Conservation (phyloP, 1,284 basidiomycete species). For the Sanguinoderma infundibulare region DNA sequence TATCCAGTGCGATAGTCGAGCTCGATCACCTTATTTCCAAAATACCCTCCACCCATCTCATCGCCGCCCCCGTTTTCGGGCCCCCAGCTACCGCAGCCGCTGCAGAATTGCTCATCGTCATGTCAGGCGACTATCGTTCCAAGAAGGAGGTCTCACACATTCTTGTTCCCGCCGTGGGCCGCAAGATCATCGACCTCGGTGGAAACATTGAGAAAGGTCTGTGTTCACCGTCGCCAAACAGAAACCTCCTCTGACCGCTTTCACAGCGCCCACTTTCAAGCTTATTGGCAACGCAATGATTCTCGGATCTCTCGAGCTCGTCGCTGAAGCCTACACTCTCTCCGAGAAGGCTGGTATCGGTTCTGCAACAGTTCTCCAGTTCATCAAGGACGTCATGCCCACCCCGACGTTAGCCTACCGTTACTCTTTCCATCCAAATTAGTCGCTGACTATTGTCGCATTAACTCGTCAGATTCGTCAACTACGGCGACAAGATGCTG, state of each 20-base stretch:
- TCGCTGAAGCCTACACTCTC: constrained; percentile 83
- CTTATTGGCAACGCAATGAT: constrained; percentile 79
- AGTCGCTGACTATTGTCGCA: constrained; percentile 16
- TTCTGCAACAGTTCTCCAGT: constrained; percentile 38
- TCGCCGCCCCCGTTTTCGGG: constrained; percentile 86
- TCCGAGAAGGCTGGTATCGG: constrained; percentile 86
- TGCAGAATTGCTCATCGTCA: constrained; percentile 74
- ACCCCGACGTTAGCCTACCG: constrained; percentile 53
- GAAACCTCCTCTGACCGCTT: not conserved
- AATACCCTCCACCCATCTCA: constrained; percentile 66
- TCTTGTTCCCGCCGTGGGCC: constrained; percentile 78
- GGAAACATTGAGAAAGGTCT: constrained; percentile 79
- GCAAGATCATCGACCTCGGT: constrained; percentile 77
- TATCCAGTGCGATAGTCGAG: constrained; percentile 47
- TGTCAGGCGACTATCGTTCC: constrained; percentile 84
- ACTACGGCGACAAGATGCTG: constrained; percentile 73
- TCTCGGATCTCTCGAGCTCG: constrained; percentile 73
- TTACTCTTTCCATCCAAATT: constrained; percentile 15
- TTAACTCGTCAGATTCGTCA: constrained; percentile 45
- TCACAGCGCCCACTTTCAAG: constrained; percentile 76
- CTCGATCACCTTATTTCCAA: constrained; percentile 73
- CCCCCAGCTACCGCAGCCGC: constrained; percentile 69
- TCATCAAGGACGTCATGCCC: constrained; percentile 56
- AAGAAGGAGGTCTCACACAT: constrained; percentile 83
- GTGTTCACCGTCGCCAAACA: not conserved